Conservation (phyloP, 1,139 yeast genomes). For the Nakaseomyces bracarensis region DNA sequence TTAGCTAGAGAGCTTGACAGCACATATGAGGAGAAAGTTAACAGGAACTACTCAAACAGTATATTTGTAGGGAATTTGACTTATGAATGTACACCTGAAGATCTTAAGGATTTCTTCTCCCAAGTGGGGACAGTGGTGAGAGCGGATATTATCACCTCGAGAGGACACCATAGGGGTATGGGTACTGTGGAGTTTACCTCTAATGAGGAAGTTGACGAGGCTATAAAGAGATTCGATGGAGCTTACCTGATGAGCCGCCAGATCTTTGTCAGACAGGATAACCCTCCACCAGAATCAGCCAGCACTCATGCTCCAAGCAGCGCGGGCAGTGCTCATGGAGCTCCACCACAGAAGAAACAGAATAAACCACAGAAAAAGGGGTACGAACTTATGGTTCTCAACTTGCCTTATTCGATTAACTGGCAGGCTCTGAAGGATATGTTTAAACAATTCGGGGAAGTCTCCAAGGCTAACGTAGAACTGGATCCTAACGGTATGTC, state of each 20-base stretch:
- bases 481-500: conserved; percentile 63
- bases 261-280: conserved; percentile 84
- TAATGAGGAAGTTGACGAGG: conserved; percentile 61
- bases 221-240: conserved; percentile 66
- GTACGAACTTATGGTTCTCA: conserved; percentile 67
- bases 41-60: conserved; percentile 61
- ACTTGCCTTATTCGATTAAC: conserved; percentile 64
- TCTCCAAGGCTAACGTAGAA: conserved; percentile 69
- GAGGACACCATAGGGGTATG: conserved; percentile 86
- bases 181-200: conserved; percentile 82
- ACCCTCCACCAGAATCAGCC: conserved; percentile 57
- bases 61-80: conserved; percentile 70
- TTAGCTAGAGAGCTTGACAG: conserved; percentile 28
- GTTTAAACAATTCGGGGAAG: conserved; percentile 65
- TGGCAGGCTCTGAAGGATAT: conserved; percentile 81
- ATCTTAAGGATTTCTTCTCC: conserved; percentile 51
- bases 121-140: conserved; percentile 65
- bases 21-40: conserved; percentile 37
- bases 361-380: conserved; percentile 6
- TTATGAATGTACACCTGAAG: conserved; percentile 51
- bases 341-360: neutral
- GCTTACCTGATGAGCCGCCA: conserved; percentile 65
- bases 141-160: conserved; percentile 79
- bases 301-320: neutral
- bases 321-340: neutral